Evolutionary conservation across 1,284 basidiomycete genomes (phyloP).

Genomic region (Apiotrichum domesticum): DNA sequence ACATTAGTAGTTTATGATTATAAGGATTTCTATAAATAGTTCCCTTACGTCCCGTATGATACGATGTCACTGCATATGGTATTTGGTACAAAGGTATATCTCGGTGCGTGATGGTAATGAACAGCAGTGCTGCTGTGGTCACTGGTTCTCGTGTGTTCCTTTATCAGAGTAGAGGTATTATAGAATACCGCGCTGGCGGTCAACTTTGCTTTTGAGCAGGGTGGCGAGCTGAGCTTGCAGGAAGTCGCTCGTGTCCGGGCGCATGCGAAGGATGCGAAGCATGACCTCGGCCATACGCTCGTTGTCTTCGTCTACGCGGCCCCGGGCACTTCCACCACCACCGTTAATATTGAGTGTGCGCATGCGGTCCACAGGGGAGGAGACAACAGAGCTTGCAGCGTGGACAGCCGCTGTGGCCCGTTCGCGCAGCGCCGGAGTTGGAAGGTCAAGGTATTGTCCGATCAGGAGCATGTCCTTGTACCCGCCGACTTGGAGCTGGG

Average conservation of each 20-base stretch:
- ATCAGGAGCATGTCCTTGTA: constrained; percentile 45
- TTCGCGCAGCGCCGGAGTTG: constrained; percentile 36
- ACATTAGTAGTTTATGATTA: too few relatives aligned
- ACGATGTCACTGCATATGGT: too few relatives aligned
- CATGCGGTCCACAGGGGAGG: constrained; percentile 10
- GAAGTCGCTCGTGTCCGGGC: constrained; percentile 33
- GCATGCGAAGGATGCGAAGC: constrained; percentile 41
- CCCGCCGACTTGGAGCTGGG: constrained; percentile 28
- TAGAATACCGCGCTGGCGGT: constrained; percentile 2
- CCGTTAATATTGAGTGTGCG: constrained; percentile 13
- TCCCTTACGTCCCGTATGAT: too few relatives aligned
- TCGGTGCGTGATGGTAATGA: too few relatives aligned
- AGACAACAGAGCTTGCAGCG: constrained; percentile 13
- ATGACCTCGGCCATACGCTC: constrained; percentile 43
- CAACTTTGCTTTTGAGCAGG: constrained; percentile 7
- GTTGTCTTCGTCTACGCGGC: constrained; percentile 23
- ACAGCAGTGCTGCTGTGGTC: too few relatives aligned
- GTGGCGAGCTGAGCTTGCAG: constrained; percentile 9
- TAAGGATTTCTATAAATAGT: too few relatives aligned
- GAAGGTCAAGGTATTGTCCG: constrained; percentile 45
- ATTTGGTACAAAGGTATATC: too few relatives aligned
- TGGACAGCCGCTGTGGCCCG: constrained; percentile 38
- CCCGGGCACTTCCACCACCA: neutral
- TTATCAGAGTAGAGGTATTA: neutral
- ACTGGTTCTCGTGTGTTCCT: neutral